Base-by-base conservation (phyloP, 768 basidiomycete species). In the Cystofilobasidium capitatum region DNA sequence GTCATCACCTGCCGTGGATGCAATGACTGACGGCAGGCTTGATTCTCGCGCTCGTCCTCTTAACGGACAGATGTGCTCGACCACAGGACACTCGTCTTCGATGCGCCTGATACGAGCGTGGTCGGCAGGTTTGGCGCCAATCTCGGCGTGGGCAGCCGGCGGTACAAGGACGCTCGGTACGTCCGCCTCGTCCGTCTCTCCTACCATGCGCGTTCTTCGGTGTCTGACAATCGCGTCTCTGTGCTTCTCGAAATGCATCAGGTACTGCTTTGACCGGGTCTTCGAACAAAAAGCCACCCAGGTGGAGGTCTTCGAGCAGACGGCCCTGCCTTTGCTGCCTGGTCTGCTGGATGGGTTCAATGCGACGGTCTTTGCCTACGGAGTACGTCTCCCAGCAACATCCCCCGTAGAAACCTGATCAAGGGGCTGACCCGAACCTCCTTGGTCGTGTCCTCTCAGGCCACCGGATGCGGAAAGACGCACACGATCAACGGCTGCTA, bases 401-500 rank as follows among this genome's bases (percentile, higher is more conserved):
- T 24, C 26, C 31, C 31, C 42, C n/a, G 42, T 37, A 13, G 24
- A 17, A 44, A 20, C 42, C 14, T 49, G 29, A 40, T 10, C 8
- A 45, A 31, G 29, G 29, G 40, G 17, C 45, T 39, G 39, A 66
- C 24, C 42, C 45, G 57, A 54, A 31, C 51, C 58, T 40, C 39
- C 24, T 59, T 58, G 8, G 61, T 31, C 51, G 20, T 35, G 49
- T 59, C 24, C 39, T 55, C 66, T 65, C 64, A 98, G 96, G 96
- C 96, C 29, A 98, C 96, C n/a, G 96, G 96, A n/a, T 98, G 96
- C 76, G 96, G 96, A 71, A 99, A 99, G 79, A 99, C 96, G 6
- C 93, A 98, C 78, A 99, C 96, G 24, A 97, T 99, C 77, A 96
- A 91, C 73, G 66, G 66, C 40, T 49, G 61, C 47, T 68, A 68